These are phyloP conservation scores for Filobasidium wieringae DNA, from an alignment of 768 basidiomycete species.

Conservation along the genomic window DNA sequence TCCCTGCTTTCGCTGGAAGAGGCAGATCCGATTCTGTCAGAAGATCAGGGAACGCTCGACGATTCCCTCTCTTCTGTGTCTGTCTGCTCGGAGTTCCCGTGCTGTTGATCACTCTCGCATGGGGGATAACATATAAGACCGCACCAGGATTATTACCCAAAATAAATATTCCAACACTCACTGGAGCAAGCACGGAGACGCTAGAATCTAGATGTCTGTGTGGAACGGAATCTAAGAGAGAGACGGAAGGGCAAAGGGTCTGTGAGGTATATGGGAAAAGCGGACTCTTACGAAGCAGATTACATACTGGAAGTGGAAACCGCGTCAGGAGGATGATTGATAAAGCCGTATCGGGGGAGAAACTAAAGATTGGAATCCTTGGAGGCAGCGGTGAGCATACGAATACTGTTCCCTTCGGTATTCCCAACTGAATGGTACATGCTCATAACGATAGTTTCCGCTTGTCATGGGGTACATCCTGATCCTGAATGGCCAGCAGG, in stretches of 20 bases:
- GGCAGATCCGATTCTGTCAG: too few species aligned
- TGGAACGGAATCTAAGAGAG: slow-evolving; percentile 16
- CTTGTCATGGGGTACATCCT: slow-evolving; percentile 35
- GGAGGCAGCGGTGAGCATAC: slow-evolving; percentile 36
- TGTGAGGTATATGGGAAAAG: slow-evolving; percentile 28
- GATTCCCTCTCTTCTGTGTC: neutral
- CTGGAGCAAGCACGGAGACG: neutral
- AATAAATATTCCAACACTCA: neutral
- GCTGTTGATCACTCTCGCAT: neutral
- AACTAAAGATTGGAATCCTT: slow-evolving; percentile 29
- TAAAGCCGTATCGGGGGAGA: slow-evolving; percentile 23
- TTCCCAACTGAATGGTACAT: neutral
- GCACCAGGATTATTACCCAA: neutral
- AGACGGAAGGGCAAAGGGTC: slow-evolving; percentile 18
- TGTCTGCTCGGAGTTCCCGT: neutral
- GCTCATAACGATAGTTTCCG: slow-evolving; percentile 20
- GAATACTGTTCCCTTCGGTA: too few species aligned
- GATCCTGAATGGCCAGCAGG: slow-evolving; percentile 25
- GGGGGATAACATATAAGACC: neutral
- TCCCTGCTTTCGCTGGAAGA: too few species aligned
- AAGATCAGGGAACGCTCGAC: neutral
- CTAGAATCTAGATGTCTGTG: neutral
- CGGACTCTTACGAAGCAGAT: slow-evolving; percentile 18
- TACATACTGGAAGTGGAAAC: slow-evolving; percentile 25
- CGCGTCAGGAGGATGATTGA: slow-evolving; percentile 25